Evolutionary conservation across 2,329 filamentous ascomycete species (phyloP).

Genomic region (Lecanoromycetidae sp.): DNA sequence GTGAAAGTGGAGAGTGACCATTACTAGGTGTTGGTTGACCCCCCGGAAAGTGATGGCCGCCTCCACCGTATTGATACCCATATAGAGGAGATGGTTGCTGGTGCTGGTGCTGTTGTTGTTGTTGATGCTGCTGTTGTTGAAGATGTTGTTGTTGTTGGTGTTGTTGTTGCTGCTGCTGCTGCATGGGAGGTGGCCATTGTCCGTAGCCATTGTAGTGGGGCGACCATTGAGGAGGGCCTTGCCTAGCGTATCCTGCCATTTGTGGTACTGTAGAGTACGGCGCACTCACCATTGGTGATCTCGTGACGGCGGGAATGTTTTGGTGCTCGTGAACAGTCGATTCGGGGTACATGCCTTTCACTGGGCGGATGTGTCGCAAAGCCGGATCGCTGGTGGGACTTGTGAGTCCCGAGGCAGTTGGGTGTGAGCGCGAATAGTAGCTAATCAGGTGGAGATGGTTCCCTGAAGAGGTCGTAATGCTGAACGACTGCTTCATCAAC

Average conservation of each 20-base stretch:
- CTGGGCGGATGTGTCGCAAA: conserved; percentile 69
- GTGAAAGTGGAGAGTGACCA: conserved; percentile 15
- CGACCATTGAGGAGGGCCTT: conserved; percentile 20
- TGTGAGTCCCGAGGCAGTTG: conserved; percentile 57
- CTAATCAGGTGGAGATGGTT: conserved; percentile 96
- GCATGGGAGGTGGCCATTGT: conserved; percentile 12
- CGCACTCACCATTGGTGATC: conserved; percentile 53
- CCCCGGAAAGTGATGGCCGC: background rate
- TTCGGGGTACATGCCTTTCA: conserved; percentile 95
- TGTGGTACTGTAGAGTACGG: conserved; percentile 43
- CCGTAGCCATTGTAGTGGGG: conserved; percentile 15
- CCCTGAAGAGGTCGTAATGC: conserved; percentile 80
- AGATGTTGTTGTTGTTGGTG: no score
- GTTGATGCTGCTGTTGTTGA: no score
- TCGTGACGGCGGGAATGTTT: conserved; percentile 67
- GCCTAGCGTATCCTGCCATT: conserved; percentile 43
- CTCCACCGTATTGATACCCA: conserved; percentile 13
- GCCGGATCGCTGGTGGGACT: conserved; percentile 71
- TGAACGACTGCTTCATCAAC: conserved; percentile 99
- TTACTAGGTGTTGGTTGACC: conserved; percentile 11
- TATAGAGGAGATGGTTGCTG: conserved; percentile 12
- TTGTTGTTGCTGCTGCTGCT: no score
- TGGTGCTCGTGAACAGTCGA: conserved; percentile 80
- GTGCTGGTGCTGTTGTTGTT: no score
- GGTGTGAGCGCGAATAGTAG: conserved; percentile 77